Evolutionary conservation across 345 rosid species (phyloP).

Genomic region (Eucalyptus leucophloia): DNA sequence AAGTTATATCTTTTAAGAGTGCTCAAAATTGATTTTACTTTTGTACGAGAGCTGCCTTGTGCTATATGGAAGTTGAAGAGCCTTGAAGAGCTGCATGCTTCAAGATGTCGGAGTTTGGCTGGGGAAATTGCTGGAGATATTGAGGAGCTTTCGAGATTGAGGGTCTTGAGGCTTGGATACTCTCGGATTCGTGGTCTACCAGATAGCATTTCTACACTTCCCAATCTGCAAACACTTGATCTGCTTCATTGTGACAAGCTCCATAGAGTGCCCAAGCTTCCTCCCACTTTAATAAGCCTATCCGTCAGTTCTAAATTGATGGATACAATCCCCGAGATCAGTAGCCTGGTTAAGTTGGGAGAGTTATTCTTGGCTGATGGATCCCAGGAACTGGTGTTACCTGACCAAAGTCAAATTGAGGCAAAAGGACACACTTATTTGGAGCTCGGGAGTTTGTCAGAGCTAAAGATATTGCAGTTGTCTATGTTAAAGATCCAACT

Average conservation of each 20-base stretch:
- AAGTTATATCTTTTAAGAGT: too few species aligned
- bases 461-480: neutral
- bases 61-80: neutral
- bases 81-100: neutral
- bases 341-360: neutral
- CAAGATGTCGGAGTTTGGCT: neutral
- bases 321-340: neutral
- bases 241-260: neutral
- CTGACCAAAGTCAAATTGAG: neutral
- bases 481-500: neutral
- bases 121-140: neutral
- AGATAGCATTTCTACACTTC: neutral
- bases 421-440: rapidly evolving
- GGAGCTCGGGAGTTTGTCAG: neutral
- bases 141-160: neutral
- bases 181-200: neutral
- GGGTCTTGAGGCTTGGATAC: neutral
- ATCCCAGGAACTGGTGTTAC: neutral
- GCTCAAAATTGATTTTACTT: too few species aligned
- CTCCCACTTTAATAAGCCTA: neutral
- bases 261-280: neutral
- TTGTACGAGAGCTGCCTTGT: neutral
- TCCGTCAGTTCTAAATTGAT: neutral
- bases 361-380: neutral
- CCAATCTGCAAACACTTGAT: neutral